A percentile compares a stretch with the other conserved stretches of the same genome.
phyloP scores from a whole-genome alignment of 2,329 filamentous ascomycete species.

The Pestalotiopsis sp. region DNA sequence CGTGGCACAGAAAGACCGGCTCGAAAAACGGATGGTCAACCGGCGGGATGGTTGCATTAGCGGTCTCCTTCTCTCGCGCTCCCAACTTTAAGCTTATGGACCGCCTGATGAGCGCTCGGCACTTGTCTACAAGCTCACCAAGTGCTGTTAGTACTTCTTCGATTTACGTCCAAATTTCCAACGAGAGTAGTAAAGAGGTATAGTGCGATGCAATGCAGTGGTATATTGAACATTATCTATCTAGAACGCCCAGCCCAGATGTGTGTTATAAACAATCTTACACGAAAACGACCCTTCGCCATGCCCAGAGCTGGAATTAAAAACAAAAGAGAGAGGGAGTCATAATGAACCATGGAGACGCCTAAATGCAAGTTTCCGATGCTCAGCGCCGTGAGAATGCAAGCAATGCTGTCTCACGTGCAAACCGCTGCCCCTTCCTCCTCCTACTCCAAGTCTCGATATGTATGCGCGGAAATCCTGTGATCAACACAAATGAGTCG shows the following conservation, averaged over 20 bases:
- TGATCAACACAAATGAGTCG: background rate
- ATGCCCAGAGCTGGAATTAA: background rate
- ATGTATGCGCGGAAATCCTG: background rate
- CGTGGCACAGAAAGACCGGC: background rate
- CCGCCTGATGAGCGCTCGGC: background rate
- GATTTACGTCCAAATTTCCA: background rate
- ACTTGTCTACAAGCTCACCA: background rate
- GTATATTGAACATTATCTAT: slow-evolving; percentile 4
- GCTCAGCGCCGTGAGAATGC: background rate
- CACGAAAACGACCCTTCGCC: background rate
- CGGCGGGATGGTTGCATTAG: background rate
- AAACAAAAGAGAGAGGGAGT: background rate
- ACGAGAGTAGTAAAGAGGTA: background rate
- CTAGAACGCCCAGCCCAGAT: background rate
- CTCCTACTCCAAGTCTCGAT: background rate
- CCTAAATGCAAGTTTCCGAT: slow-evolving; percentile 2
- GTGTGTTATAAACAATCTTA: slow-evolving; percentile 3
- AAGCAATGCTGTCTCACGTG: background rate
- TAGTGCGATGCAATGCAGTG: slow-evolving; percentile 5
- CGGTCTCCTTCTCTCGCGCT: background rate
- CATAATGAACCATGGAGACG: slow-evolving; percentile 3
- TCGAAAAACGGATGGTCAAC: background rate
- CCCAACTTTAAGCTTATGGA: background rate
- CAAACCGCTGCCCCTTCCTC: background rate
- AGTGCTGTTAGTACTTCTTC: background rate